Evolutionary conservation across 2,329 filamentous ascomycete genomes (phyloP).

Genomic region (Xylariaceae sp.): DNA sequence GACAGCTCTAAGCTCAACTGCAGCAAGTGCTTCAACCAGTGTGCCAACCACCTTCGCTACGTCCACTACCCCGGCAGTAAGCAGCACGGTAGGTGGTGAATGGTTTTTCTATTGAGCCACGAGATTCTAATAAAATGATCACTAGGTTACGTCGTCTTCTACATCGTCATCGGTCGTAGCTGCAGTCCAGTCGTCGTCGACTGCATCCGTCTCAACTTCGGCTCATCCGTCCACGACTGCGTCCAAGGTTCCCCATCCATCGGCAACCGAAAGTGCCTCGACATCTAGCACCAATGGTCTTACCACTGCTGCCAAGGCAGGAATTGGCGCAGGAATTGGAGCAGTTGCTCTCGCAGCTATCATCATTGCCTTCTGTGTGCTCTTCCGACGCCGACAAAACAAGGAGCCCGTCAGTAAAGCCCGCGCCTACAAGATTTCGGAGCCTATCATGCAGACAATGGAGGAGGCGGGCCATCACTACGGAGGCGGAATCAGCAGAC

Average conservation of each 20-base stretch:
- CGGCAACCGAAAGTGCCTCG: constrained; percentile 3
- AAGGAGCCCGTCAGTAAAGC: constrained; percentile 23
- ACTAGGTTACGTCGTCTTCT: background rate
- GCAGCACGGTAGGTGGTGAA: constrained; percentile 1
- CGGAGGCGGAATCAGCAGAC: constrained; percentile 23
- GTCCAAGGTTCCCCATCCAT: background rate
- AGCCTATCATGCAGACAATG: constrained; percentile 51
- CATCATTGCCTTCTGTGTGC: constrained; percentile 37
- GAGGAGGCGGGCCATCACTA: constrained; percentile 40
- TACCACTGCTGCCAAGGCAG: constrained; percentile 42
- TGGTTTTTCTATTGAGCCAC: background rate
- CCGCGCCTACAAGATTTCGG: constrained; percentile 43
- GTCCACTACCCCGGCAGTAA: background rate
- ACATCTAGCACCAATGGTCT: constrained; percentile 29
- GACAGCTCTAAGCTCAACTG: background rate
- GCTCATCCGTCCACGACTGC: constrained; percentile 14
- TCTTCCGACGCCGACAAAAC: constrained; percentile 34
- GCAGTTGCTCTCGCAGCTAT: constrained; percentile 39
- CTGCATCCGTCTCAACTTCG: constrained; percentile 7
- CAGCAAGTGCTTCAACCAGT: background rate
- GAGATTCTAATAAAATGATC: background rate
- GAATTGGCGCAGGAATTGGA: constrained; percentile 45
- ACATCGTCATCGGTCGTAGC: no score
- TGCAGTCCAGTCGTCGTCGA: no score
- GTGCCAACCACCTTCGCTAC: background rate